phyloP scores from a whole-genome alignment of 2,329 filamentous ascomycete genomes.

The Penicillium thymicola region DNA sequence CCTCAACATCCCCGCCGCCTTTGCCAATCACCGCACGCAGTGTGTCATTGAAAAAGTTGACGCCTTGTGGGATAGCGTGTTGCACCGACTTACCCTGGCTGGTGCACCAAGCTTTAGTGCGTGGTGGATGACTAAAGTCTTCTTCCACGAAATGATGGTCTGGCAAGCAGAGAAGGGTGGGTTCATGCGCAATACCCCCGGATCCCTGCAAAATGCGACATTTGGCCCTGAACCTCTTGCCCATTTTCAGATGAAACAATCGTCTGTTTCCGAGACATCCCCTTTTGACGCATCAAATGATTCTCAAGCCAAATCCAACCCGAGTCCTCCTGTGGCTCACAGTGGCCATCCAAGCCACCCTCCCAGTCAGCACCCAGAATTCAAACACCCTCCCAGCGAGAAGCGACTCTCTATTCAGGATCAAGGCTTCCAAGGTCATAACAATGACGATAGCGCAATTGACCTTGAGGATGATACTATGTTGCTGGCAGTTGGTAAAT shows the following conservation, averaged over 20 bases:
- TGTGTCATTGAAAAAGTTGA: conserved; percentile 47
- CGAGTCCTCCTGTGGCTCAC: conserved; percentile 17
- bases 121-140: conserved; percentile 78
- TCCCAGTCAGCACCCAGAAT: conserved; percentile 18
- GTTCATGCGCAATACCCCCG: conserved; percentile 63
- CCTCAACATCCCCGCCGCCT: conserved; percentile 39
- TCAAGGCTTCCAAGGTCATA: conserved; percentile 30
- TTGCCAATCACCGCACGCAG: conserved; percentile 42
- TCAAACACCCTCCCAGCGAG: conserved; percentile 20
- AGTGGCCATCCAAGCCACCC: conserved; percentile 15
- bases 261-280: conserved; percentile 14
- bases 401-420: conserved; percentile 50
- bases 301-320: conserved; percentile 21
- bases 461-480: conserved; percentile 55
- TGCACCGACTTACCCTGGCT: conserved; percentile 44
- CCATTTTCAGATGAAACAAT: conserved; percentile 23
- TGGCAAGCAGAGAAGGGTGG: conserved; percentile 89
- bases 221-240: conserved; percentile 25
- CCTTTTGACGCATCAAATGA: conserved; percentile 17
- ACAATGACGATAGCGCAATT: conserved; percentile 70
- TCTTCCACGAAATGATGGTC: conserved; percentile 88
- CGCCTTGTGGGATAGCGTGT: conserved; percentile 43
- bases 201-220: conserved; percentile 29
- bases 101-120: conserved; percentile 48
- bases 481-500: conserved; percentile 43